A percentile compares a stretch with the other conserved stretches of the same genome.
Evolutionary conservation across 2,329 filamentous ascomycete species (phyloP).

Genomic region (Pseudocercospora cruenta): DNA sequence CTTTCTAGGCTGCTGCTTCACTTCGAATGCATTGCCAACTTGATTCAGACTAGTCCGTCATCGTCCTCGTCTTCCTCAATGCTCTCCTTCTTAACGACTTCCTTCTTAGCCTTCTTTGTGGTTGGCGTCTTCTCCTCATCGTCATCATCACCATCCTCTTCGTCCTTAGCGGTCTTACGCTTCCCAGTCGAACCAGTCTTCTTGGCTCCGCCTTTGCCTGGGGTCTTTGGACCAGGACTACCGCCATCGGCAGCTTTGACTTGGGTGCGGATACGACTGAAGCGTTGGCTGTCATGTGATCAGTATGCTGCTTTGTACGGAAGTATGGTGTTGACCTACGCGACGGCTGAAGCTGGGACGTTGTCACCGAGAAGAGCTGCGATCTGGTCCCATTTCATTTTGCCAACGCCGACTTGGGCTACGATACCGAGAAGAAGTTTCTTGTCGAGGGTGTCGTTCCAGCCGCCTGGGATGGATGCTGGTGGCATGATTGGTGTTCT

Average conservation of each 20-base stretch:
- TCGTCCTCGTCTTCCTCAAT: neutral
- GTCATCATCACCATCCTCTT: slow-evolving; percentile 8
- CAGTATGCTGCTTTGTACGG: no score
- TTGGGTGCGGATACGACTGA: slow-evolving; percentile 10
- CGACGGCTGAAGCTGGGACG: neutral
- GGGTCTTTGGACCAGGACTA: neutral
- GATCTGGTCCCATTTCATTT: neutral
- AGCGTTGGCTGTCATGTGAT: neutral
- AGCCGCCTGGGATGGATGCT: slow-evolving; percentile 5
- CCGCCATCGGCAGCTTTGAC: neutral
- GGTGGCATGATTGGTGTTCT: neutral
- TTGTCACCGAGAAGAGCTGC: neutral
- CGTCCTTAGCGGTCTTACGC: slow-evolving; percentile 7
- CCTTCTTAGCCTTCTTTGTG: slow-evolving; percentile 9
- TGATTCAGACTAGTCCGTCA: neutral
- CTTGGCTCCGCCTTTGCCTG: slow-evolving; percentile 9
- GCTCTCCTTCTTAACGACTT: slow-evolving; percentile 6
- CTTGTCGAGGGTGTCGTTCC: slow-evolving; percentile 16
- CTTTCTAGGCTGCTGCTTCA: neutral
- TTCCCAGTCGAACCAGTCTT: slow-evolving; percentile 8
- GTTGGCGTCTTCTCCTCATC: neutral
- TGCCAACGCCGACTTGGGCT: neutral
- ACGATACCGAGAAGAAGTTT: slow-evolving; percentile 9
- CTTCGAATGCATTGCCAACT: neutral
- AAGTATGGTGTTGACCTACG: neutral